Evolutionary conservation across 1,139 yeast species (phyloP), one percentile per base, ranked within the genome.

Genomic region (Nakaseomyces kungkrabaensis): DNA sequence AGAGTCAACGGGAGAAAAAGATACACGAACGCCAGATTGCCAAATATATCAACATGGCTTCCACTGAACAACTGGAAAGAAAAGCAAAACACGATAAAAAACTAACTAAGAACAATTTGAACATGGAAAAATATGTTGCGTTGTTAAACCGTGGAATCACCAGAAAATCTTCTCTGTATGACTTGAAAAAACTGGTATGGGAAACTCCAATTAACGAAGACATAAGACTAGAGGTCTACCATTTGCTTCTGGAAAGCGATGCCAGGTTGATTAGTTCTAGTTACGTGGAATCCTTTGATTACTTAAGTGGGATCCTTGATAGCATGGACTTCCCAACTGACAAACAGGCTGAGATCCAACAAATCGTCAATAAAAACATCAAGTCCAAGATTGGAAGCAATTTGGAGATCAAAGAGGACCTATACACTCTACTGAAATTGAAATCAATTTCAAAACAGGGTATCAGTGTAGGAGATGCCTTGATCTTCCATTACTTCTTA

Each of bases 11-110:
- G 2, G 80, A 76, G 54, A 63, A 67, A 25, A 57, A 60, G 47
- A 62, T 63, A 48, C 79, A 75, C 53, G 75, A 72, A 50, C 60
- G 59, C 27, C 73, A 73, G 51, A 70, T 74, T 45, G 59, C 66
- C 41, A 65, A 65, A 50, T 66, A 71, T 46, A 62, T 75, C 38
- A 65, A 68, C 37, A 56, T 56, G 53, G 68, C 71, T 29, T 68
- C 71, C 3, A 57, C 63, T 37, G 60, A 59, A 11, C 65, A 66
- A 37, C 52, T 67, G 34, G 64, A 66, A 48, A 60, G 53, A 47
- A 60, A 50, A 50, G 60, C 55, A 57, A 64, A 49, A 58, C 62
- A 52, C 37, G 63, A 50, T 51, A 69, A 56, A 53, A 63, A 51
- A 58, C 56, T 48, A 38, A 61, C 53, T 48, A 60, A 56, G 55